Evolutionary conservation across 352 stramenopile species (phyloP), one percentile per base, ranked within the genome.

Genomic region (Phytophthora meadii): DNA sequence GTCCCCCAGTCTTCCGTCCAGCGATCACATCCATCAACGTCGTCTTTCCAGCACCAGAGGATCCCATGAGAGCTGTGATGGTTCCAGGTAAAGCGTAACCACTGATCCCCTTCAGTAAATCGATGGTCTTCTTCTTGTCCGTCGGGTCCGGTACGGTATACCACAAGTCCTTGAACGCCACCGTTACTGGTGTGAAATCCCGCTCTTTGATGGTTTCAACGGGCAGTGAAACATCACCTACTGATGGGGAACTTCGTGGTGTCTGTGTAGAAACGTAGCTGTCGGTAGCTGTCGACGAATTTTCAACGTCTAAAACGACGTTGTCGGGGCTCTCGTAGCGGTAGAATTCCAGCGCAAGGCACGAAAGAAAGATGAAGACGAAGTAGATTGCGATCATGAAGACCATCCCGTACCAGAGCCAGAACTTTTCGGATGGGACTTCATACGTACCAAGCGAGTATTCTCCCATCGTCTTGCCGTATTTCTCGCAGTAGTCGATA

Each of bases 11-110:
- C 76, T 99, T 99, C 37, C 96, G 81, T 10, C 96, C 79, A 6
- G 95, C 92, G 49, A 99, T 93, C 4, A 98, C 94, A 70, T 99
- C 94, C 70, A 98, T 92, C 7, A 99, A 78, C 5, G 96, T 99
- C 12, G 95, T 98, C 76, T 99, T 98, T 3, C 94, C 93, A 22
- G 90, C 87, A 40, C 89, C 88, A 1, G 77, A 86, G 1, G 71
- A 76, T 0, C 87, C 87, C 79, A 93, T 92, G 28, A 95, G 65
- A 0, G 83, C 85, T 1, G 81, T 89, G 24, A 93, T 77, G 1
- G 67, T 74, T 1, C 83, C 79, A 0, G 86, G 86, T 0, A 54
- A 24, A 4, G 80, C 77, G 25, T 67, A 84, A 3, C 84, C 87
- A 6, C 30, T 72, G 57, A 95, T 77, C 2, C 72, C 62, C 39